Evolutionary conservation across 2,329 filamentous ascomycete species (phyloP), one percentile per base, ranked within the genome.

Genomic region (Endothia cerciana): DNA sequence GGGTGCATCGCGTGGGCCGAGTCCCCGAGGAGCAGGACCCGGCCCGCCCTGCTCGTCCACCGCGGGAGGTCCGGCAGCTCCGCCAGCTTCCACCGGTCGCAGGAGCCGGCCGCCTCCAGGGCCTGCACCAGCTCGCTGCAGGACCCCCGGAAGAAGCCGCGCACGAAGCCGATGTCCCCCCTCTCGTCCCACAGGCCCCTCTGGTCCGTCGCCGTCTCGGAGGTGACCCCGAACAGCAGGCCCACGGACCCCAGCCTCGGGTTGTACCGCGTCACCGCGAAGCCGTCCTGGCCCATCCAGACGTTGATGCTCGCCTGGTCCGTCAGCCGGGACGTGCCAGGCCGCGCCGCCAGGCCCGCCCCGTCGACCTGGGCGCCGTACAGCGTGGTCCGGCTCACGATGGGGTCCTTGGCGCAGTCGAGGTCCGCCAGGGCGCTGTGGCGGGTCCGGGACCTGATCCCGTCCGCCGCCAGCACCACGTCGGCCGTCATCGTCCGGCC

Each of bases 391-490:
- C 68, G 59, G 28, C 70, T 70, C 61, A 71, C 15, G 17, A 67
- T 51, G 1, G 71, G 71, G 4, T 71, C 68, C 40, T 62, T 51
- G 63, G 45, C n/a, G 28, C 59, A 40, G 33, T 22, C 13, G 3
- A 63, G n/a, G 28, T 68, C 62, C 0, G 68, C 55, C 2, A 80
- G 73, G 41, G 80, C 77, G 15, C 79, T 73, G 67, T 78, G 78
- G 19, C 80, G 72, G 0, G 79, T 80, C 25, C 72, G 75, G 28
- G 80, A 82, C 28, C 79, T 74, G 7, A 83, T 78, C 8, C 81
- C 80, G 66, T 83, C 78, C 28, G 80, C 79, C 1, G 78, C 78
- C 41, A 83, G 71, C 17, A 81, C 77, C 7, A 81, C 66, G 63
- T 83, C 78, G 2, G 78, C 80, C 4, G 72, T 72, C 36, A 80